These are phyloP conservation scores for Thecamonas trahens DNA, from an alignment of 78 protist species.

Conservation along the genomic window DNA sequence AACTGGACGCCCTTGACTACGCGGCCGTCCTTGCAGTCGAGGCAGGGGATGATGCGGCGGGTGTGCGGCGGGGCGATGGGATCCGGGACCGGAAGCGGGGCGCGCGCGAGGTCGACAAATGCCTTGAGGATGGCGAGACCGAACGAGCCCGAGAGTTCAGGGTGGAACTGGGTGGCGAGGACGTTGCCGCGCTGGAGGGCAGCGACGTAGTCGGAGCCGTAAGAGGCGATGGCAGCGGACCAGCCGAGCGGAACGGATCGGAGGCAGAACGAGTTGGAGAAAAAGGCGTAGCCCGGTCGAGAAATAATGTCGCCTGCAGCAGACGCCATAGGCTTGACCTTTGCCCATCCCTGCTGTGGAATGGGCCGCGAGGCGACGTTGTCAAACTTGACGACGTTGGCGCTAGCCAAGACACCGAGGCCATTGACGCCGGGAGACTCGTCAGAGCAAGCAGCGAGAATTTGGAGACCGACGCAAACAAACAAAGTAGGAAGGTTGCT, in stretches of 20 bases:
- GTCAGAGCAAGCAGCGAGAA: neutral
- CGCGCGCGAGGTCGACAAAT: no score
- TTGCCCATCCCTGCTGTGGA: conserved; percentile 12
- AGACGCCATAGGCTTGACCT: neutral
- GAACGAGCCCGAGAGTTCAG: conserved; percentile 5
- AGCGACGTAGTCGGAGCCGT: neutral
- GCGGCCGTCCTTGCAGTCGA: neutral
- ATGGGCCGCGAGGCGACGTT: neutral
- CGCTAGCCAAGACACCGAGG: neutral
- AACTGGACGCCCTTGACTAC: conserved; percentile 20
- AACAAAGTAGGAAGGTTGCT: neutral
- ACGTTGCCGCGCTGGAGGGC: conserved; percentile 2
- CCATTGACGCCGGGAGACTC: neutral
- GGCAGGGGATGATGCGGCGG: conserved; percentile 6
- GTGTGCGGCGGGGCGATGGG: neutral
- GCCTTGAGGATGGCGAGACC: neutral
- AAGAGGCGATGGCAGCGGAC: neutral
- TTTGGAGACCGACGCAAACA: conserved; percentile 10
- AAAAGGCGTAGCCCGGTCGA: conserved; percentile 1
- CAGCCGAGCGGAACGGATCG: neutral
- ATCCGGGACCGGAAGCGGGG: no score
- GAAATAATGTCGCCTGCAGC: no score
- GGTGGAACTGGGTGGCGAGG: conserved; percentile 13
- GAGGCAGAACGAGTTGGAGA: neutral
- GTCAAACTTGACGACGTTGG: neutral